Base-by-base conservation (phyloP, 73 alveolate species). In the Uronychia binucleata region DNA sequence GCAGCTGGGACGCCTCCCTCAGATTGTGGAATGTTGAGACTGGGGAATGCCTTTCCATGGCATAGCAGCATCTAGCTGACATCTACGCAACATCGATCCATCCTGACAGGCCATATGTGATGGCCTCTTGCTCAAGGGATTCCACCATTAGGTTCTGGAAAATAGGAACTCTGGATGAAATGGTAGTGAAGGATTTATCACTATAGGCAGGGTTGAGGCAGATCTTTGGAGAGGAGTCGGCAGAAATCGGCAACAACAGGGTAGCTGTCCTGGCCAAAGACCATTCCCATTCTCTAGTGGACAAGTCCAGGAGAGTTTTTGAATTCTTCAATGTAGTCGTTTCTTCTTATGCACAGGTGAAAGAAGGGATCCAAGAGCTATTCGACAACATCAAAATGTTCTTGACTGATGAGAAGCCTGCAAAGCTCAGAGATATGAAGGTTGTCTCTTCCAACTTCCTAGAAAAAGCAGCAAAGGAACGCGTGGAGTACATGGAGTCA, bases 111-210 rank as follows among this genome's bases (percentile, higher is more conserved):
- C 96, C 97, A 29, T 92, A 87, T 85, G 91, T 92, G 75, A 77
- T 92, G 59, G 95, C 91, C 8, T 87, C 98, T 29, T 93, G 95
- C 11, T 91, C 95, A 0, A 82, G 95, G 75, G 98, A 95, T 86
- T 88, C 88, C 79, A 86, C 97, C 35, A 89, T 95, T 67, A 60
- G 90, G 25, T 80, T 94, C 35, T 90, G 94, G 91, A 93, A 92
- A 76, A 78, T 90, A 46, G 93, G 86, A 89, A 46, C n/a, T 46
- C n/a, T 11, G 19, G n/a, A 46, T 11, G 67, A 46, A 46, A 46
- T 46, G 67, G 67, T 46, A 46, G 19, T n/a, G n/a, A n/a, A n/a
- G n/a, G n/a, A n/a, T n/a, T n/a, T n/a, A n/a, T n/a, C n/a, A n/a
- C n/a, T n/a, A n/a, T n/a, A n/a, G n/a, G n/a, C n/a, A n/a, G n/a